Evolutionary conservation across 2,329 filamentous ascomycete species (phyloP), one percentile per base, ranked within the genome.

Genomic region (Sarocladium strictum): DNA sequence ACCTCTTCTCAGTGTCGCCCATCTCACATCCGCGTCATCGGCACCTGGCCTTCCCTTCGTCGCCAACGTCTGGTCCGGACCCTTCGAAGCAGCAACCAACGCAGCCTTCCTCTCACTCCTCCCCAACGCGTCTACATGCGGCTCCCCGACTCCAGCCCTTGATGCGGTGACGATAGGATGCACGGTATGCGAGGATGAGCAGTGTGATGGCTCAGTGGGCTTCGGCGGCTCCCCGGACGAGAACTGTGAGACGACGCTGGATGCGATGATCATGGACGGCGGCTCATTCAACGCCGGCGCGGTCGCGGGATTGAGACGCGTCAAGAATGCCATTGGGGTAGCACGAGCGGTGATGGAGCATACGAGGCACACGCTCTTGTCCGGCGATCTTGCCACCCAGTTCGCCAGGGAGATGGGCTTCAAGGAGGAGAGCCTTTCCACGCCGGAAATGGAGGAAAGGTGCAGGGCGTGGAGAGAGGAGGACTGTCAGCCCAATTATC

Each of bases 261-360:
- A 82, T 64, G 78, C 79, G n/a, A 72, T 82, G 69, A 73, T 82
- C 63, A 81, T 81, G 73, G 78, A 82, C 62, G 78, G 79, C 26
- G 65, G 64, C 0, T 76, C 70, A n/a, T 71, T 82, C 67, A 78
- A 79, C 15, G 70, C 73, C 1, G 79, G 79, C 40, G 77, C 78
- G 4, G 78, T 82, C 4, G 79, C 77, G 0, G 75, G 69, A 0
- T 65, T 82, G 19, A 72, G 78, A 4, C 71, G 78, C 35, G 64
- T 81, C 19, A 69, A 66, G 37, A 67, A 77, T 57, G 78, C 77
- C 40, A 69, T 80, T 11, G 68, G 70, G 17, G 78, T 80, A 1
- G 79, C 79, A 3, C 67, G 77, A 1, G 69, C 68, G 37, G 78
- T 82, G 27, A 67, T 81, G 0, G 72, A 79, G 54, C 68, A 77